Base-by-base conservation (phyloP, 202 grass and related monocot genomes). In the Schoenoplectus triqueter region DNA sequence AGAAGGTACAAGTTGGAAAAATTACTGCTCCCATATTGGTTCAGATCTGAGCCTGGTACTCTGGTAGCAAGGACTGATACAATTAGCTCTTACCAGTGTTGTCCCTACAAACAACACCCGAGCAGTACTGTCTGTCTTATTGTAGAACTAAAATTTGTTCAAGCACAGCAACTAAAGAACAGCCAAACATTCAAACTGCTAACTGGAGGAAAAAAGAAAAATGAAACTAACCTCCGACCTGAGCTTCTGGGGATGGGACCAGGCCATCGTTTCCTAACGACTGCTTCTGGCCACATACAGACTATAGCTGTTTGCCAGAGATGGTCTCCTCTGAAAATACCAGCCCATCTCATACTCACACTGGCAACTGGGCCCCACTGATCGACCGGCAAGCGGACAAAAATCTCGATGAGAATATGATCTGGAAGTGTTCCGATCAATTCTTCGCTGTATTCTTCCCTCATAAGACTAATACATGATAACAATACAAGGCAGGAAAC, bases 181-280 rank as follows among this genome's bases (percentile, higher is more conserved):
- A 64, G 18, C 62, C 63, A 8, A 66, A 11, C 10, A 66, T 39
- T 40, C 1, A 44, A 47, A 47, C 44, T 17, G 44, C 6, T 71
- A 7, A 7, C 1, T 4, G 66, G 13, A 69, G 17, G 47, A 54
- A n/a, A 72, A 7, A 2, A 50, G 39, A 86, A 87, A 3, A 81
- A 8, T 19, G 67, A 74, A 87, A 82, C 87, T 88, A 10, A 98
- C 95, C 93, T 98, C 76, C 88, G 91, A 68, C 88, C 87, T 7
- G 90, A 95, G 79, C 95, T 90, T 92, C 90, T 92, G 9, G 95
- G 95, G 85, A 98, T 98, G 68, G 95, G 95, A 44, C 95, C 95
- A 81, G 95, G 95, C 95, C 95, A 98, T 21, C 91, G 84, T 80
- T 94, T 98, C 42, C 50, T 79, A 44, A 86, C 82, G 84, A 80